Percentiles rank a stretch among this genome's conserved stretches.
phyloP scores from a whole-genome alignment of 306 rosid genomes.

The Cicer cuneatum region DNA sequence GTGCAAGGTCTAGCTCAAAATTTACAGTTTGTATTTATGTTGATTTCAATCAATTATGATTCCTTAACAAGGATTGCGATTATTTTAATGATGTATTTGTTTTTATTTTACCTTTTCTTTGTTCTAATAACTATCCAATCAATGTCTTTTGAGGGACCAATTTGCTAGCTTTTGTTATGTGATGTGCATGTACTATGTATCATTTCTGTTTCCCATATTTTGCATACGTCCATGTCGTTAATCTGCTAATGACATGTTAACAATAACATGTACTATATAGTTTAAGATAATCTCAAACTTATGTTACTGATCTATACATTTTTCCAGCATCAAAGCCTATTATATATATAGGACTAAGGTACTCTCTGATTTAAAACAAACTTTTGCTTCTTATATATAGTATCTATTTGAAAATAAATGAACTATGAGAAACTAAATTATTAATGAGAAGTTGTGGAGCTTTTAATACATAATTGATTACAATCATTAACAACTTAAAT shows the following conservation, averaged over 20 bases:
- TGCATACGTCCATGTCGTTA: background rate
- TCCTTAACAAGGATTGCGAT: background rate
- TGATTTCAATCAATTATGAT: background rate
- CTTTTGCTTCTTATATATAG: no score
- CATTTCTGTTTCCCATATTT: background rate
- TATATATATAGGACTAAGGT: background rate
- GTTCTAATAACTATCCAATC: conserved; percentile 8
- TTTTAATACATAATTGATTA: no score
- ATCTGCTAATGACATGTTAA: background rate
- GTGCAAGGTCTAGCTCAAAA: conserved; percentile 3
- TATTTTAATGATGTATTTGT: background rate
- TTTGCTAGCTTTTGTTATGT: no score
- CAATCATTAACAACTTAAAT: no score
- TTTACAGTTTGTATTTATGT: conserved; percentile 7
- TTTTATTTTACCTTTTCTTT: background rate
- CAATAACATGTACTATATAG: no score
- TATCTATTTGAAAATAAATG: no score
- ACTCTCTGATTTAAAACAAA: background rate
- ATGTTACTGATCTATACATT: background rate
- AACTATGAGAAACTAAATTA: no score
- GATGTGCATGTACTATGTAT: no score
- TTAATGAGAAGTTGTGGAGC: no score
- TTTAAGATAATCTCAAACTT: background rate
- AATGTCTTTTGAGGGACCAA: background rate
- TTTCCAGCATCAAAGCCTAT: background rate